phyloP scores from a whole-genome alignment of 352 stramenopile genomes.

The Pythium aristosporum region DNA sequence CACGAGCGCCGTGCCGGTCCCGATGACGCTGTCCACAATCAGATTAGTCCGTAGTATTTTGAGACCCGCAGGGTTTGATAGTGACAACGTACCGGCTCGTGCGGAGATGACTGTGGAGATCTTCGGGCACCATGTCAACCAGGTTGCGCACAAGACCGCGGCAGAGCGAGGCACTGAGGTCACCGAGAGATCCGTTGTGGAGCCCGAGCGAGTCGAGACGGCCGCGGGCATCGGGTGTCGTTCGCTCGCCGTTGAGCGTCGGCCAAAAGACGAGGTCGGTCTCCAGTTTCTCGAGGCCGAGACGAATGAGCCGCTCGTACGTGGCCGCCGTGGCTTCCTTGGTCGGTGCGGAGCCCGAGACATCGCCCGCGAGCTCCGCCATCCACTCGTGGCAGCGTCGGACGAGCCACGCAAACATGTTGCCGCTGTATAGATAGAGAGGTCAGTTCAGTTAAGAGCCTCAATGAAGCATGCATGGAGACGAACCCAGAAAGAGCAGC shows the following conservation, averaged over 20 bases:
- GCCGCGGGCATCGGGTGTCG: conserved; percentile 35
- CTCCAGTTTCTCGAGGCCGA: conserved; percentile 46
- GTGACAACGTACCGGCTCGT: conserved; percentile 36
- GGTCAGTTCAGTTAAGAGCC: neutral
- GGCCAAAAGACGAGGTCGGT: conserved; percentile 62
- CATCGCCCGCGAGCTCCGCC: conserved; percentile 32
- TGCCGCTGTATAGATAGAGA: conserved; percentile 38
- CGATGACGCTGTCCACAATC: conserved; percentile 55
- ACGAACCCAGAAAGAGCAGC: conserved; percentile 70
- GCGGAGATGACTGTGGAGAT: conserved; percentile 33
- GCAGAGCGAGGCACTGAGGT: conserved; percentile 67
- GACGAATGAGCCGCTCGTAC: conserved; percentile 55
- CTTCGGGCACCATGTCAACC: conserved; percentile 57
- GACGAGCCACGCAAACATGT: conserved; percentile 70
- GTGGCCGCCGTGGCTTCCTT: conserved; percentile 28
- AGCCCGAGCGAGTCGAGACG: conserved; percentile 51
- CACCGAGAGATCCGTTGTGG: conserved; percentile 68
- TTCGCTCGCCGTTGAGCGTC: conserved; percentile 69
- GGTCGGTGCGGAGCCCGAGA: neutral
- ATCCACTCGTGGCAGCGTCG: conserved; percentile 58
- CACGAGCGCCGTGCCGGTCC: conserved; percentile 71
- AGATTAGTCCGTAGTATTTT: neutral
- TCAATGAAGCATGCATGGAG: neutral
- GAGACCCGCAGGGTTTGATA: neutral
- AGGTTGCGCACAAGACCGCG: conserved; percentile 72